Conservation (phyloP, 345 rosid species). For the Pistacia integerrima region DNA sequence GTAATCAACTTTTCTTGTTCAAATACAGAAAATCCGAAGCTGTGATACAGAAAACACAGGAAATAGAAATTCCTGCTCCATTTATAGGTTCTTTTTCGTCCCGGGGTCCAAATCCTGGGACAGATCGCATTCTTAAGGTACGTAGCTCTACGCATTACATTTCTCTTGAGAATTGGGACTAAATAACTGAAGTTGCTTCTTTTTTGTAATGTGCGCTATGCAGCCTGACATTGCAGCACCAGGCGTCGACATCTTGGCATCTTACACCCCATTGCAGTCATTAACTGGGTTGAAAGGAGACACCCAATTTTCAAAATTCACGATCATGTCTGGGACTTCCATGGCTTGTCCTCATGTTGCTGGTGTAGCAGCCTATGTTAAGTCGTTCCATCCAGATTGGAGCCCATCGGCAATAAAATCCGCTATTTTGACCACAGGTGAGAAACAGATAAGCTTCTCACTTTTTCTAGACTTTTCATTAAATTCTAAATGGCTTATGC, state of each 20-base stretch:
- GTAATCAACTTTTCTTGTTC: neutral
- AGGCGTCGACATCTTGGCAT: constrained; percentile 62
- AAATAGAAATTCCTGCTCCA: constrained; percentile 65
- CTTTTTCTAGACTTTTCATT: too few species aligned
- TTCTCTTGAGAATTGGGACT: too few species aligned
- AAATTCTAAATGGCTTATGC: neutral
- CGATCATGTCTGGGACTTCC: constrained; percentile 88
- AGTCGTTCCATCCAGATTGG: constrained; percentile 90
- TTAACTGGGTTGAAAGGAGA: constrained; percentile 83
- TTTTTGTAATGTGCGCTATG: neutral
- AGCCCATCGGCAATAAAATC: constrained; percentile 44
- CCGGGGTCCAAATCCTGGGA: constrained; percentile 85
- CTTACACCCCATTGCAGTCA: constrained; percentile 69
- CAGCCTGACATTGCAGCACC: constrained; percentile 97
- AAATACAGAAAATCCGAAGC: constrained; percentile 74
- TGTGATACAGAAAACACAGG: constrained; percentile 53
- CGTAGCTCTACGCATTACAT: constrained; percentile 23
- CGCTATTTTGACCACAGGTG: neutral
- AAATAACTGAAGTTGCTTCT: too few species aligned
- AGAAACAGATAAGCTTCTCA: neutral
- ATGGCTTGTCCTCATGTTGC: constrained; percentile 94
- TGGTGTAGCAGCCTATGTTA: constrained; percentile 76
- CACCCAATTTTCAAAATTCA: constrained; percentile 68
- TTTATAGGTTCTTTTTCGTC: constrained; percentile 87
- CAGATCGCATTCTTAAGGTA: constrained; percentile 75